A percentile compares a stretch with the other conserved stretches of the same genome.
phyloP scores from a whole-genome alignment of 2,329 filamentous ascomycete genomes.

The Arachnomyces sp. region DNA sequence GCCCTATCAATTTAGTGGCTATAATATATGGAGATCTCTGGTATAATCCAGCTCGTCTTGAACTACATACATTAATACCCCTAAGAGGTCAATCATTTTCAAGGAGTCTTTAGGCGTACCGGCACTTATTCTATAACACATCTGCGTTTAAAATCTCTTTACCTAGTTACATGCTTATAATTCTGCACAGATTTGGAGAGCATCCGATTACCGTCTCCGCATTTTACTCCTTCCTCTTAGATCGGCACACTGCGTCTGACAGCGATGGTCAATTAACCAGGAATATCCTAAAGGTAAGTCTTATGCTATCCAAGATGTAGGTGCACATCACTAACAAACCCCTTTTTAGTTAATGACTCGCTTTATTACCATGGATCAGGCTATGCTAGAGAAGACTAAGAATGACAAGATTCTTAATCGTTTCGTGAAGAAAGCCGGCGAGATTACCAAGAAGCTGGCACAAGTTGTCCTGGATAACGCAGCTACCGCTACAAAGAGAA shows the following conservation, averaged over 20 bases:
- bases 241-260: conserved; percentile 41
- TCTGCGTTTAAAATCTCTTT: conserved; percentile 4
- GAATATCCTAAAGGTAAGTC: conserved; percentile 38
- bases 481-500: conserved; percentile 35
- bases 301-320: background rate
- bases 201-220: conserved; percentile 40
- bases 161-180: conserved; percentile 22
- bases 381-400: conserved; percentile 52
- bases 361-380: conserved; percentile 50
- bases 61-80: too few relatives aligned
- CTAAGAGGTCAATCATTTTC: too few relatives aligned
- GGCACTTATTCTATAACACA: conserved; percentile 1
- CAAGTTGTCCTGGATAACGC: conserved; percentile 47
- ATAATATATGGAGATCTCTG: too few relatives aligned
- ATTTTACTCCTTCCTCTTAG: conserved; percentile 41
- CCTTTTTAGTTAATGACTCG: conserved; percentile 41
- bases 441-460: conserved; percentile 47
- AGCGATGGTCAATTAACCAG: conserved; percentile 37
- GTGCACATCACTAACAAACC: background rate
- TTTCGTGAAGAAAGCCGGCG: conserved; percentile 51
- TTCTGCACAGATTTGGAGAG: conserved; percentile 38
- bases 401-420: conserved; percentile 49
- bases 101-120: too few relatives aligned
- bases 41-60: too few relatives aligned
- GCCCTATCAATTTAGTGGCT: background rate